Conservation (phyloP, 2,329 filamentous ascomycete species). For the Lasiodiplodia citricola region DNA sequence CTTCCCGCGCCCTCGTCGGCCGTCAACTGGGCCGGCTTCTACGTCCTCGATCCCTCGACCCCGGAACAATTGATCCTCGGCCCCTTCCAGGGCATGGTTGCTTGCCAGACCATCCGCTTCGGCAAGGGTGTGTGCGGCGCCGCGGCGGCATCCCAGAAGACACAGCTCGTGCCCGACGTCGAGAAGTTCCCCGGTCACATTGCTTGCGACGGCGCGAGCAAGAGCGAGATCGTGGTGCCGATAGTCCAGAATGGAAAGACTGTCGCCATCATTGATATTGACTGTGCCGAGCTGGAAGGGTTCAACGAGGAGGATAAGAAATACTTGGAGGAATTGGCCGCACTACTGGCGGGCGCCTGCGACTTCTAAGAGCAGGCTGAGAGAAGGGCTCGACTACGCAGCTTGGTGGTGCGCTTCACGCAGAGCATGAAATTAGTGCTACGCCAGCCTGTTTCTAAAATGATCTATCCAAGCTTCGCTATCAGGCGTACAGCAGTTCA, state of each 20-base stretch:
- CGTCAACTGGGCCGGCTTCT: slow-evolving; percentile 86
- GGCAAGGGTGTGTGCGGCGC: slow-evolving; percentile 77
- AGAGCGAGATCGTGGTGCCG: slow-evolving; percentile 83
- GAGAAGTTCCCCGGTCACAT: slow-evolving; percentile 80
- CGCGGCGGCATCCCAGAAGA: slow-evolving; percentile 65
- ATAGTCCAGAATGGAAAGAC: slow-evolving; percentile 62
- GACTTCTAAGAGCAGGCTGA: slow-evolving; percentile 35
- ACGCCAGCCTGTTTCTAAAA: too few relatives aligned
- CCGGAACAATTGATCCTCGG: slow-evolving; percentile 70
- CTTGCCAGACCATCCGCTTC: slow-evolving; percentile 78
- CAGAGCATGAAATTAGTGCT: too few relatives aligned
- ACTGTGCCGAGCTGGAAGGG: slow-evolving; percentile 70
- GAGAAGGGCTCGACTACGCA: too few relatives aligned
- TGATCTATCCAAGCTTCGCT: too few relatives aligned
- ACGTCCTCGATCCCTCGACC: slow-evolving; percentile 63
- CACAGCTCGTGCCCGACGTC: slow-evolving; percentile 72
- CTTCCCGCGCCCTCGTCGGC: slow-evolving; percentile 67
- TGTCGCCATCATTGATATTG: slow-evolving; percentile 79
- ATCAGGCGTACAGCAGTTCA: too few relatives aligned
- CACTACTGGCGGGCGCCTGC: slow-evolving; percentile 39
- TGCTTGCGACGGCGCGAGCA: slow-evolving; percentile 76
- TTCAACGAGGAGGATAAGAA: slow-evolving; percentile 72
- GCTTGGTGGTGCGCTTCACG: too few relatives aligned
- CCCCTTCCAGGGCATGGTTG: slow-evolving; percentile 78
- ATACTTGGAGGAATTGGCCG: slow-evolving; percentile 67